Percentiles rank a stretch among this genome's conserved stretches.
Evolutionary conservation across 305 asterid genomes (phyloP).

Genomic region (Solanum aculeatissimum): DNA sequence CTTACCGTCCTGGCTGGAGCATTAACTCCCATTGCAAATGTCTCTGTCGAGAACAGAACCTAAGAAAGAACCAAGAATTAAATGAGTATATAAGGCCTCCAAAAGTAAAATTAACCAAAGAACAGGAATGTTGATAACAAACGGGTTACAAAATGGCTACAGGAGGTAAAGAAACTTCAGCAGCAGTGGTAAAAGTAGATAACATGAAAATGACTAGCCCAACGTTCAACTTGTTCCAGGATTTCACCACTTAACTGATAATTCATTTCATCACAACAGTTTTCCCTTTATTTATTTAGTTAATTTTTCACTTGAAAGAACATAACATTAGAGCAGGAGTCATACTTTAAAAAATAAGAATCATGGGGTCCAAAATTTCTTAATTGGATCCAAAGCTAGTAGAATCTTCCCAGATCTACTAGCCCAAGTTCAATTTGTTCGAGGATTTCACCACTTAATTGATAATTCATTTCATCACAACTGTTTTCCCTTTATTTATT

Average conservation of each 20-base stretch:
- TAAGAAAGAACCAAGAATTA: constrained; percentile 20
- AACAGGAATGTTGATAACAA: background rate
- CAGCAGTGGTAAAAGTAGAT: background rate
- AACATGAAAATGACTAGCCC: background rate
- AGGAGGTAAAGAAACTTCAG: background rate
- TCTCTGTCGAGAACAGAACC: constrained; percentile 96
- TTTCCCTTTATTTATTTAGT: background rate
- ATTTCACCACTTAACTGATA: background rate
- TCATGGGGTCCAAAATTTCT: background rate
- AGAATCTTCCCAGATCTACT: background rate
- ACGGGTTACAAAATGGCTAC: background rate
- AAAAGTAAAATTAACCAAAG: background rate
- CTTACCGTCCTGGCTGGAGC: constrained; percentile 99
- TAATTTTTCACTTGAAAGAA: background rate
- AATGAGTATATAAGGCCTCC: background rate
- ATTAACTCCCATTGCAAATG: constrained; percentile 99
- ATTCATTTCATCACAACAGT: background rate
- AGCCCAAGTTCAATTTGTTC: background rate
- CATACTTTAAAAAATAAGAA: background rate
- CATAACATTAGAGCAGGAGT: background rate
- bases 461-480: background rate
- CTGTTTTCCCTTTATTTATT: background rate
- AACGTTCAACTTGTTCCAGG: background rate
- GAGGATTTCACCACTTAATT: background rate
- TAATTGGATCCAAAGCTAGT: background rate